Percentiles rank a stretch among this genome's conserved stretches.
These are phyloP conservation scores for Myriosclerotinia curreyana DNA, from an alignment of 2,329 filamentous ascomycete species.

Conservation along the genomic window DNA sequence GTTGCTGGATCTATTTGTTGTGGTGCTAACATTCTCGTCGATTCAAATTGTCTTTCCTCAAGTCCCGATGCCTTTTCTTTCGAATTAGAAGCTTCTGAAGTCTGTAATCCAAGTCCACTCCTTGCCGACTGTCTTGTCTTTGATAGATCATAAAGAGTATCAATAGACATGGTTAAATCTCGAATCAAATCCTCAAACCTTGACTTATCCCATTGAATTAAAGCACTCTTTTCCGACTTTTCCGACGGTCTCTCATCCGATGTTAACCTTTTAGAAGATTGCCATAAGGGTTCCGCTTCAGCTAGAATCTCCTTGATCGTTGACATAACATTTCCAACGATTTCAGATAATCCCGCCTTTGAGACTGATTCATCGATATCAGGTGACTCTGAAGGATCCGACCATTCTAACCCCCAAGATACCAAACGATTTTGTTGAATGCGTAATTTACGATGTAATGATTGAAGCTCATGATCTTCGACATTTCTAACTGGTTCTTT, in stretches of 20 bases:
- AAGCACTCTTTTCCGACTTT: slow-evolving; percentile 49
- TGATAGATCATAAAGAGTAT: slow-evolving; percentile 75
- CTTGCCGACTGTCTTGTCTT: slow-evolving; percentile 53
- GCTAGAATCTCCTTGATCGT: slow-evolving; percentile 78
- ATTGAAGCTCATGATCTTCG: slow-evolving; percentile 66
- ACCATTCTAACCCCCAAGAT: slow-evolving; percentile 80
- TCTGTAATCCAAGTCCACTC: slow-evolving; percentile 27
- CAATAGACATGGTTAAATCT: slow-evolving; percentile 73
- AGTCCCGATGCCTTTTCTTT: slow-evolving; percentile 36
- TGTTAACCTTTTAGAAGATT: slow-evolving; percentile 51
- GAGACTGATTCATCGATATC: slow-evolving; percentile 70
- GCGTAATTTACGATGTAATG: slow-evolving; percentile 70
- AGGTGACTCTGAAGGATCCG: slow-evolving; percentile 63
- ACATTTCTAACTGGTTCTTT: slow-evolving; percentile 60
- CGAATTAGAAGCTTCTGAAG: slow-evolving; percentile 26
- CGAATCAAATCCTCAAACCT: slow-evolving; percentile 72
- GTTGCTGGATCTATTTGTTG: slow-evolving; percentile 56
- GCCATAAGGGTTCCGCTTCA: slow-evolving; percentile 71
- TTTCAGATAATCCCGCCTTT: slow-evolving; percentile 70
- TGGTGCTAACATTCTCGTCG: slow-evolving; percentile 59
- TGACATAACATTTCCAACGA: slow-evolving; percentile 73
- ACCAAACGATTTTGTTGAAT: slow-evolving; percentile 72
- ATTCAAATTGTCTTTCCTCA: slow-evolving; percentile 48
- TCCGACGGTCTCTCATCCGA: slow-evolving; percentile 32
- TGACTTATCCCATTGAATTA: slow-evolving; percentile 66